A percentile compares a stretch with the other conserved stretches of the same genome.
phyloP scores from a whole-genome alignment of 1,284 basidiomycete genomes.

The Ganoderma sinense region DNA sequence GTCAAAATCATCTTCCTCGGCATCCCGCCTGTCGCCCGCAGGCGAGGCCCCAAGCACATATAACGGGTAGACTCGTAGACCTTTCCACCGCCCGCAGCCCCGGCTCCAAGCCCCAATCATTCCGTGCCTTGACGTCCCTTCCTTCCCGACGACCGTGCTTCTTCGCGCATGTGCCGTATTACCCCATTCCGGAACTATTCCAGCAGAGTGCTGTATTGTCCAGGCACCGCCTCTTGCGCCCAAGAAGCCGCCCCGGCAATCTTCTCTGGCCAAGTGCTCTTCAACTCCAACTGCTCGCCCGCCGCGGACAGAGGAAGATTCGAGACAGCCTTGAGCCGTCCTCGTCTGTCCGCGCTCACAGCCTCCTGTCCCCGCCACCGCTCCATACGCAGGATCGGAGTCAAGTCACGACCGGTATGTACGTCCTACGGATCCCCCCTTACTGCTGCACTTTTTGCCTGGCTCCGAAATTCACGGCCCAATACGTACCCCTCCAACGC shows the following conservation, averaged over 20 bases:
- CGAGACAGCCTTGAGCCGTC: too few relatives aligned
- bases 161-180: constrained; percentile 11
- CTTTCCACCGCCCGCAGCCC: neutral
- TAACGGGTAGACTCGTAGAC: neutral
- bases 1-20: neutral
- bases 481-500: neutral
- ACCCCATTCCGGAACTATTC: neutral
- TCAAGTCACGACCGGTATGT: neutral
- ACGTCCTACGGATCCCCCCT: neutral
- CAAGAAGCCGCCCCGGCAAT: neutral
- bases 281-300: neutral
- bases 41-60: neutral
- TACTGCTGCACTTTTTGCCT: neutral
- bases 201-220: neutral
- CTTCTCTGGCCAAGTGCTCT: neutral
- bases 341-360: neutral
- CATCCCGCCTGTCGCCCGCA: neutral
- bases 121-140: constrained; percentile 8
- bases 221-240: neutral
- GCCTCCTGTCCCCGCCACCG: neutral
- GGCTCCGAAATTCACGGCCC: neutral
- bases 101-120: neutral
- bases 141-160: constrained; percentile 23
- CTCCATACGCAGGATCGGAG: neutral
- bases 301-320: neutral